Percentiles rank a stretch among this genome's conserved stretches.
Evolutionary conservation across 805 yeast genomes (phyloP).

Genomic region (Candida patagonica): DNA sequence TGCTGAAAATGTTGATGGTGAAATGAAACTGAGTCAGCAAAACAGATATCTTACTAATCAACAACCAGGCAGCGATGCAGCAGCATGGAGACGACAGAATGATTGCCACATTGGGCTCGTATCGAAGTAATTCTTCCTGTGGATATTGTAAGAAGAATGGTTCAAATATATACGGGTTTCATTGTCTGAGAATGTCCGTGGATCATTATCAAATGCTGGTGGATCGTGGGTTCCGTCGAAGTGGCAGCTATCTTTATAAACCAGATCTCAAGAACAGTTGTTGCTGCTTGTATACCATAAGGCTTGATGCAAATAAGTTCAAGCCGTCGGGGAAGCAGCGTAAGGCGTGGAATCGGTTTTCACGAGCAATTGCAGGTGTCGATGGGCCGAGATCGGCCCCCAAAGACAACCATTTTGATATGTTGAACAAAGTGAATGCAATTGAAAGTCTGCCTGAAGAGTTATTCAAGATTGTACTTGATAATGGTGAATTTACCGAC

Average conservation of each 20-base stretch:
- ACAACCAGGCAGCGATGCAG: too few relatives aligned
- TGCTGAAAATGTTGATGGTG: too few relatives aligned
- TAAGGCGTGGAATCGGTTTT: constrained; percentile 39
- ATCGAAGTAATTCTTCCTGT: constrained; percentile 31
- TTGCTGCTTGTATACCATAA: constrained; percentile 69
- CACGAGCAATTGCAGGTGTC: neutral
- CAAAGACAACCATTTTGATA: constrained; percentile 22
- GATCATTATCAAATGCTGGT: constrained; percentile 54
- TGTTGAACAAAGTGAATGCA: constrained; percentile 29
- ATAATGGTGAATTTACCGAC: constrained; percentile 39
- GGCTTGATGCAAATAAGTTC: constrained; percentile 44
- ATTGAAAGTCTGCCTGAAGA: constrained; percentile 24
- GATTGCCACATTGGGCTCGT: neutral
- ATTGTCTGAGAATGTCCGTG: constrained; percentile 38
- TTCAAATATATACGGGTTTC: constrained; percentile 24
- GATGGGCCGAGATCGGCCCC: constrained; percentile 11
- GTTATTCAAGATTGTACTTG: constrained; percentile 36
- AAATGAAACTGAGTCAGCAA: too few relatives aligned
- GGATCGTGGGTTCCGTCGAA: constrained; percentile 69
- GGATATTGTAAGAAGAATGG: constrained; percentile 58
- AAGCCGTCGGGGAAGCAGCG: constrained; percentile 57
- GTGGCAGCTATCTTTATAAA: constrained; percentile 59
- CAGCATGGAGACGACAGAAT: too few relatives aligned
- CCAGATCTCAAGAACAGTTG: constrained; percentile 66
- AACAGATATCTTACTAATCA: too few relatives aligned